A percentile compares a stretch with the other conserved stretches of the same genome.
Evolutionary conservation across 1,284 basidiomycete species (phyloP).

Genomic region (Leucoagaricus sp.): DNA sequence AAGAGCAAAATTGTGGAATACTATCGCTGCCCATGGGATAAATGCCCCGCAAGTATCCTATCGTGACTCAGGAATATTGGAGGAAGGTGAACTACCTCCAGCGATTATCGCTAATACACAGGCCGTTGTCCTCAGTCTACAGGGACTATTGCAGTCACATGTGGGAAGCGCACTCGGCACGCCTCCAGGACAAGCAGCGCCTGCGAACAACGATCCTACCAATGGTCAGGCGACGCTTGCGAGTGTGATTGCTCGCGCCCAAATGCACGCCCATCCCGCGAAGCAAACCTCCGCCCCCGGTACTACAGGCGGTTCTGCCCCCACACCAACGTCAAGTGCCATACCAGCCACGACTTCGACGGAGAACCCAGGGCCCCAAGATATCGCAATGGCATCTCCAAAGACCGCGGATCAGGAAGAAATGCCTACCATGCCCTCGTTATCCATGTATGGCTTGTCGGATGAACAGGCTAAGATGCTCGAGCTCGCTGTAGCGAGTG

Average conservation of each 20-base stretch:
- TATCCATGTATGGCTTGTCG: conserved; percentile 66
- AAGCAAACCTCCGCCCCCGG: conserved; percentile 17
- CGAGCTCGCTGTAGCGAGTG: conserved; percentile 69
- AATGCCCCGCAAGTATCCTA: conserved; percentile 20
- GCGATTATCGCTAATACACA: conserved; percentile 53
- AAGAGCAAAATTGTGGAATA: conserved; percentile 60
- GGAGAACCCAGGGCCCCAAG: conserved; percentile 6
- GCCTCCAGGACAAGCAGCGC: conserved; percentile 33
- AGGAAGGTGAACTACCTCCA: conserved; percentile 66
- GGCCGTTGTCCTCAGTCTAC: conserved; percentile 53
- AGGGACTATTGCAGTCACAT: conserved; percentile 56
- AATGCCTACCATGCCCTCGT: conserved; percentile 28
- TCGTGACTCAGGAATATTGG: conserved; percentile 37
- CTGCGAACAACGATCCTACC: conserved; percentile 40
- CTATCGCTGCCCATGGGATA: conserved; percentile 28
- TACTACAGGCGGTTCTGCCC: background rate
- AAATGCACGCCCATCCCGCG: conserved; percentile 44
- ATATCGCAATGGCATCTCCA: conserved; percentile 14
- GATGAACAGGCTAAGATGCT: conserved; percentile 67
- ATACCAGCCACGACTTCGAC: conserved; percentile 10
- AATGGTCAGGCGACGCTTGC: conserved; percentile 63
- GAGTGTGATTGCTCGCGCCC: conserved; percentile 66
- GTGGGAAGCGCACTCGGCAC: conserved; percentile 58
- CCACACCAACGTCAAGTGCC: conserved; percentile 13
- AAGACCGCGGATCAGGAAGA: conserved; percentile 21